Percentiles rank a stretch among this genome's conserved stretches.
Evolutionary conservation across 2,329 filamentous ascomycete species (phyloP).

Genomic region (Talaromyces funiculosus): DNA sequence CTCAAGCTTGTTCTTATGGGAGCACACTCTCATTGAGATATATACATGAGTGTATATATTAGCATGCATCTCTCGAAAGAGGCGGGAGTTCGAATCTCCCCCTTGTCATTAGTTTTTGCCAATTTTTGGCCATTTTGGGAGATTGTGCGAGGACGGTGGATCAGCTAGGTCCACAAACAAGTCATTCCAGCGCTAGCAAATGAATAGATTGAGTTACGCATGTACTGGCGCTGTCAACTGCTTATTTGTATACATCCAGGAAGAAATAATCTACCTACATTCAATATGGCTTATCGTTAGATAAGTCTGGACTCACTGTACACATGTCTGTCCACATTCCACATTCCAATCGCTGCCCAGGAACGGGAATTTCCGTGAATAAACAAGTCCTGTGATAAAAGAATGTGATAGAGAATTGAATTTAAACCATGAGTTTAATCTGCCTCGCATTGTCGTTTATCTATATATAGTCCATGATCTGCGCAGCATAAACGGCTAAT

Average conservation of each 20-base stretch:
- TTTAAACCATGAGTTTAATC: not conserved
- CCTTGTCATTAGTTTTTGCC: not conserved
- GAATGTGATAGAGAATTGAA: not conserved
- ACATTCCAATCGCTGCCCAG: conserved; percentile 11
- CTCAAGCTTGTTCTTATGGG: not conserved
- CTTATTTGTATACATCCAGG: not conserved
- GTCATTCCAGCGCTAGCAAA: no score
- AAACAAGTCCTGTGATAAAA: not conserved
- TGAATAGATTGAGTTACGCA: no score
- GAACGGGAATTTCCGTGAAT: not conserved
- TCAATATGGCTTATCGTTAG: not conserved
- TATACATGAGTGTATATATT: not conserved
- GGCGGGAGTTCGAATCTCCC: not conserved
- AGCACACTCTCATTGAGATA: not conserved
- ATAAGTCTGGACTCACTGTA: not conserved
- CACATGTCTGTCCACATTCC: conserved; percentile 6
- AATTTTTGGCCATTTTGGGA: no score
- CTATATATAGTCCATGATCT: not conserved
- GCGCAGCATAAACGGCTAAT: not conserved
- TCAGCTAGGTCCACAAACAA: no score
- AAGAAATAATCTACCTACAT: not conserved
- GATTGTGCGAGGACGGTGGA: no score
- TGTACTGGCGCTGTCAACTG: not conserved
- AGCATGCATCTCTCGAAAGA: not conserved
- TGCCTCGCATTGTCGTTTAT: not conserved